Conservation (phyloP, 1,284 basidiomycete genomes). For the Xerocomus nothofagi region DNA sequence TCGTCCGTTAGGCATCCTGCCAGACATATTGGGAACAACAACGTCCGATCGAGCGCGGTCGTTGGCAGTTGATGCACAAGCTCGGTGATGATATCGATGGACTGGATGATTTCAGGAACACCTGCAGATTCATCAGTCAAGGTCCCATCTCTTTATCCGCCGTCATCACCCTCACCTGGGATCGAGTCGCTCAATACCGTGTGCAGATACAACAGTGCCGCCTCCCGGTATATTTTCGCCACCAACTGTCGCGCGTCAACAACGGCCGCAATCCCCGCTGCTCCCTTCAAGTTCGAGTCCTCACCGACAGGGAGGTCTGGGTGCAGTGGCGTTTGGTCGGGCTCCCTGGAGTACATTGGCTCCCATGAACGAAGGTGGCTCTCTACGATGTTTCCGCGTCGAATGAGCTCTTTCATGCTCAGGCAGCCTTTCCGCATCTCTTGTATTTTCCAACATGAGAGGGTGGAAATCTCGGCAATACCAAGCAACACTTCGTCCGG, state of each 20-base stretch:
- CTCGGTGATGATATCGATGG: constrained; percentile 54
- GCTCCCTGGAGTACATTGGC: constrained; percentile 28
- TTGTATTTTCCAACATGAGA: constrained; percentile 74
- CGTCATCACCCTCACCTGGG: constrained; percentile 49
- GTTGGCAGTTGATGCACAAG: constrained; percentile 53
- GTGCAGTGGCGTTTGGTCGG: constrained; percentile 40
- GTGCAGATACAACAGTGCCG: constrained; percentile 68
- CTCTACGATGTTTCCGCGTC: constrained; percentile 66
- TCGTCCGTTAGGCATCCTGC: constrained; percentile 72
- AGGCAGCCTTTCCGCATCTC: constrained; percentile 61
- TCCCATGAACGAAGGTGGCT: constrained; percentile 50
- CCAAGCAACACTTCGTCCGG: constrained; percentile 73
- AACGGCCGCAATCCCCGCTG: constrained; percentile 23
- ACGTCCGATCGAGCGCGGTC: constrained; percentile 60
- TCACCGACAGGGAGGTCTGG: constrained; percentile 38
- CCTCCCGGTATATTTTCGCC: constrained; percentile 64
- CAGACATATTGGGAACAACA: constrained; percentile 71
- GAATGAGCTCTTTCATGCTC: constrained; percentile 68
- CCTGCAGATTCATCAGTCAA: constrained; percentile 42
- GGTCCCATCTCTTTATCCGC: not conserved
- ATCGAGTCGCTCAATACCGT: constrained; percentile 67
- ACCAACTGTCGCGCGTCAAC: constrained; percentile 50
- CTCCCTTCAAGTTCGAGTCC: constrained; percentile 27
- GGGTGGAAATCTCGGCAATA: constrained; percentile 67
- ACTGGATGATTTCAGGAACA: constrained; percentile 67